These are phyloP conservation scores for Plenodomus lindquistii DNA, from an alignment of 2,329 filamentous ascomycete species.

Conservation along the genomic window DNA sequence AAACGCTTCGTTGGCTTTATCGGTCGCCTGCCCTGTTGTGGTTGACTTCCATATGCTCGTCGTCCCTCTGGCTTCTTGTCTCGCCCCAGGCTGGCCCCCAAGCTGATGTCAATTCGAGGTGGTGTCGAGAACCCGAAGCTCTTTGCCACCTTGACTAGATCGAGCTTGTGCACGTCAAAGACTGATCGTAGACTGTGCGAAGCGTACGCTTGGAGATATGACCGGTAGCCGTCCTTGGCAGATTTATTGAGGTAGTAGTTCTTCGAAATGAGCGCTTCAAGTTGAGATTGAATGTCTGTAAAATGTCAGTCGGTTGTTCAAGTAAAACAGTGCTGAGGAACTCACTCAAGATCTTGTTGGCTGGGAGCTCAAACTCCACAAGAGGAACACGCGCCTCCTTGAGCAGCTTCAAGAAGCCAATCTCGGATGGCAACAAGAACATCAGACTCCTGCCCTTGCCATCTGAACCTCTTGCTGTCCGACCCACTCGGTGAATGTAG, in stretches of 20 bases:
- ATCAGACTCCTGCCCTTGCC: conserved; percentile 86
- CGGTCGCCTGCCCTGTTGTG: conserved; percentile 59
- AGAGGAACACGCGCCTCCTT: conserved; percentile 91
- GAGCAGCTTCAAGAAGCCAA: conserved; percentile 88
- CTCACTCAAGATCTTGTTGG: conserved; percentile 75
- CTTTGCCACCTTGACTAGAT: conserved; percentile 82
- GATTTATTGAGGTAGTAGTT: conserved; percentile 98
- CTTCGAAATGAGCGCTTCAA: conserved; percentile 90
- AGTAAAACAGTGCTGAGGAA: conserved; percentile 1
- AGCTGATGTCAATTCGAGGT: conserved; percentile 76
- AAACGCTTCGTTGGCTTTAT: conserved; percentile 52
- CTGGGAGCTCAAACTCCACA: conserved; percentile 93
- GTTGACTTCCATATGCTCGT: conserved; percentile 78
- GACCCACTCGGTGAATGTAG: conserved; percentile 84
- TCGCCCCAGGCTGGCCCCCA: conserved; percentile 75
- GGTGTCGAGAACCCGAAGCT: conserved; percentile 79
- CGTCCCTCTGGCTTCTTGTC: conserved; percentile 69
- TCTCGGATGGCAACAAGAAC: conserved; percentile 89
- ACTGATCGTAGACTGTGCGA: conserved; percentile 81
- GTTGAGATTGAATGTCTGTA: conserved; percentile 66
- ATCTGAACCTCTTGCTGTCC: conserved; percentile 83
- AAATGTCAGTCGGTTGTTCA: conserved; percentile 6
- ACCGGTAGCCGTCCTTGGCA: conserved; percentile 75
- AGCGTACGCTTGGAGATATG: conserved; percentile 93
- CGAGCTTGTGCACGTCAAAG: conserved; percentile 81